Base-by-base conservation (phyloP, 768 basidiomycete genomes). In the Glaciozyma martinii region DNA sequence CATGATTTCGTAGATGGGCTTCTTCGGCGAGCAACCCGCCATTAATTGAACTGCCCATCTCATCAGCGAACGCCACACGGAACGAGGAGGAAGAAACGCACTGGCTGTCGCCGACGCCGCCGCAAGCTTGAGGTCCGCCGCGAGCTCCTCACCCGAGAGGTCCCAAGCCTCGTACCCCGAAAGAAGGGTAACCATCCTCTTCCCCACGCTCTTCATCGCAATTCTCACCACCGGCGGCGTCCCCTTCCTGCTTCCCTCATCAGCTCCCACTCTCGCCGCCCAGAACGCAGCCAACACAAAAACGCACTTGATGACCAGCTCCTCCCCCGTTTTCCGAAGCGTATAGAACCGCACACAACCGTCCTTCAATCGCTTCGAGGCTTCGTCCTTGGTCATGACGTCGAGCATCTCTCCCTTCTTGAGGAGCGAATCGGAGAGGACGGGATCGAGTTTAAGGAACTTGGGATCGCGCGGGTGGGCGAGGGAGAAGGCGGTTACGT, bases 131-230 rank as follows among this genome's bases (percentile, higher is more conserved):
- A 70, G 52, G 44, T 70, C 65, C n/a, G 66, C 65, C 18, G 62
- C 60, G 21, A 70, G 32, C 15, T 66, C 50, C 12, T 61, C 63
- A 2, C 56, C 56, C 3, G 59, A 60, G 29, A 66, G 52, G 6
- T 29, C 53, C 67, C 67, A 68, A 2, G 54, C 25, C 32, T 68
- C 67, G 57, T 65, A 61, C 3, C 63, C 59, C 16, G 65, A 63
- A 27, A 70, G 27, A 44, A 70, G 62, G 16, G 68, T 70, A 29
- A 70, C 68, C 55, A 63, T 62, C 4, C 68, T 59, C 37, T 70
- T 70, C 12, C 68, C 68, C 40, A 70, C 68, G 30, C 61, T 66
- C 65, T 70, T 70, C 59, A 70, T 66, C 46, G 18, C 10, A 12
- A 70, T 56, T 18, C 50, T 61, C 47, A 70, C 32, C 7, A 33